Conservation (phyloP, 164 flowering plant species). For the Brasenia schreberi region DNA sequence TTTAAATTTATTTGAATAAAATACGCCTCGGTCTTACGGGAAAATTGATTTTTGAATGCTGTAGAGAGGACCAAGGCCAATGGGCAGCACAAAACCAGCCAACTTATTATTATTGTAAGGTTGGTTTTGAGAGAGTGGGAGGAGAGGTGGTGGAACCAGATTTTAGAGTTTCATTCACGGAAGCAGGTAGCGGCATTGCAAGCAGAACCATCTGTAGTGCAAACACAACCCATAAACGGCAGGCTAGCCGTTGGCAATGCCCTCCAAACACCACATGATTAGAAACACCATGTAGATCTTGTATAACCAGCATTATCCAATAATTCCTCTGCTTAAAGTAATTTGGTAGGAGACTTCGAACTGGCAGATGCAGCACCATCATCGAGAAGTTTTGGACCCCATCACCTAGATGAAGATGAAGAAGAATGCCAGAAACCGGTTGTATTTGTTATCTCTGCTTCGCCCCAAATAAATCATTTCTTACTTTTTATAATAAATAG, state of each 20-base stretch:
- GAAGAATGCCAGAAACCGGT: constrained; percentile 37
- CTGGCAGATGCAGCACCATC: constrained; percentile 22
- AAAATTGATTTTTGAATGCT: too few relatives aligned
- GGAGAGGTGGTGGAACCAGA: too few relatives aligned
- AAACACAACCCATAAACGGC: constrained; percentile 58
- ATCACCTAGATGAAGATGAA: constrained; percentile 48
- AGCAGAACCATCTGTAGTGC: constrained; percentile 63
- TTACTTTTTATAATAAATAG: too few relatives aligned
- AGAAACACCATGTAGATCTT: constrained; percentile 20
- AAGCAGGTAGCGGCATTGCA: constrained; percentile 75
- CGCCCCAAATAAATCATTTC: too few relatives aligned
- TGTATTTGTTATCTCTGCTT: too few relatives aligned
- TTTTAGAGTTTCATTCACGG: too few relatives aligned
- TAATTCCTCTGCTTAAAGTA: constrained; percentile 53
- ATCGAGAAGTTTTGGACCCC: constrained; percentile 33
- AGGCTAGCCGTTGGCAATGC: constrained; percentile 46
- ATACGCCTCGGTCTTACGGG: too few relatives aligned
- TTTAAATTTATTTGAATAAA: too few relatives aligned
- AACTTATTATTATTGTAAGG: too few relatives aligned
- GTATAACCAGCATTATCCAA: constrained; percentile 66
- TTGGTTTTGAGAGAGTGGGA: too few relatives aligned
- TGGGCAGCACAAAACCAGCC: too few relatives aligned
- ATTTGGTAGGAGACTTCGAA: constrained; percentile 27
- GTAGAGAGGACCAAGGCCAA: too few relatives aligned
- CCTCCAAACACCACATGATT: constrained; percentile 33